A percentile compares a stretch with the other conserved stretches of the same genome.
These are phyloP conservation scores for Leccinum imitatum DNA, from an alignment of 768 basidiomycete species.

Conservation along the genomic window DNA sequence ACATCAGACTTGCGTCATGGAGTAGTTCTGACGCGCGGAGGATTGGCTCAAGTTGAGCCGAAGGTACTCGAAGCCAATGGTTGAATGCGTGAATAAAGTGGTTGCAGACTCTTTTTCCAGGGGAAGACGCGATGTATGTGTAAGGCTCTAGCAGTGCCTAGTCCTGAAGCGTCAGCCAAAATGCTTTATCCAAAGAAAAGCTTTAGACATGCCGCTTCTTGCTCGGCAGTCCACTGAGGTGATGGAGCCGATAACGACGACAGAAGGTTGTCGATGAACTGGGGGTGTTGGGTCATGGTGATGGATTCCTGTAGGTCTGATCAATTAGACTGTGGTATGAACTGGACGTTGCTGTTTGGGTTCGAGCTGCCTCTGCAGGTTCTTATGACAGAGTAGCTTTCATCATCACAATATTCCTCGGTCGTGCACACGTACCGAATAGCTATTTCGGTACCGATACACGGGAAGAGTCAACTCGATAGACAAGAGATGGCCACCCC, in stretches of 20 bases:
- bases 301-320: background rate
- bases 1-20: slow-evolving; percentile 93
- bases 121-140: slow-evolving; percentile 76
- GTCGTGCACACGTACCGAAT: background rate
- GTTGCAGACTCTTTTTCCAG: slow-evolving; percentile 88
- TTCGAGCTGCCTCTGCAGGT: background rate
- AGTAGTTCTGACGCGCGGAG: slow-evolving; percentile 85
- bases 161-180: background rate
- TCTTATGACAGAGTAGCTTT: background rate
- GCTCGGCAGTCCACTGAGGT: slow-evolving; percentile 12
- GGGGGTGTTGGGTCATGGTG: slow-evolving; percentile 17
- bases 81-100: slow-evolving; percentile 92
- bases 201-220: slow-evolving; percentile 25
- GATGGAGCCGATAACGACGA: slow-evolving; percentile 31
- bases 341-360: background rate
- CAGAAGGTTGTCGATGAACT: slow-evolving; percentile 42
- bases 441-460: background rate
- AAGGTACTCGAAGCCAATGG: slow-evolving; percentile 83
- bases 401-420: background rate
- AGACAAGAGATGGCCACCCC: too few relatives aligned
- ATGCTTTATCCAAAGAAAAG: background rate
- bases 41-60: slow-evolving; percentile 69
- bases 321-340: background rate
- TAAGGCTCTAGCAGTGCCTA: slow-evolving; percentile 81
- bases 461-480: background rate